Conservation (phyloP, 768 basidiomycete species). For the Lanmaoa rubissima region DNA sequence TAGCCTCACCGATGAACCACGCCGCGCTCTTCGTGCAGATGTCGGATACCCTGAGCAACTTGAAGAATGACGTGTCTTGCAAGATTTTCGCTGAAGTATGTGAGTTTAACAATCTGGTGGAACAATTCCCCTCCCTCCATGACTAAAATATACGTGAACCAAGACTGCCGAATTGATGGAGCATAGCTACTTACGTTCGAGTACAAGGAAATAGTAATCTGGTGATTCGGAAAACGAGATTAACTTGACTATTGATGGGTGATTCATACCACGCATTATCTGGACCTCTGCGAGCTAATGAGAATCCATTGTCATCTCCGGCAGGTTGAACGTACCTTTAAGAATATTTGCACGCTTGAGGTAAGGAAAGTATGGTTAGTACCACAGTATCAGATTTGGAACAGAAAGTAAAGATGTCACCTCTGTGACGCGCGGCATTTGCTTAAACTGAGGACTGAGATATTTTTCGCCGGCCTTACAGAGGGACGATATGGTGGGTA, state of each 20-base stretch:
- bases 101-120: slow-evolving; percentile 98
- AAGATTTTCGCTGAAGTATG: slow-evolving; percentile 98
- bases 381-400: slow-evolving; percentile 13
- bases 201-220: slow-evolving; percentile 91
- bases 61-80: slow-evolving; percentile 96
- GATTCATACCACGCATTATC: slow-evolving; percentile 95
- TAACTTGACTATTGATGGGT: slow-evolving; percentile 92
- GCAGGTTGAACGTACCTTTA: slow-evolving; percentile 55
- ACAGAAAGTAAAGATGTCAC: slow-evolving; percentile 45
- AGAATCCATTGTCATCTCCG: not conserved
- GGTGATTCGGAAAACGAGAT: slow-evolving; percentile 87
- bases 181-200: slow-evolving; percentile 68
- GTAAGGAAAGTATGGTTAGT: slow-evolving; percentile 20
- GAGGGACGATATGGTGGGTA: slow-evolving; percentile 27
- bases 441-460: slow-evolving; percentile 91
- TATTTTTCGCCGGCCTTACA: slow-evolving; percentile 87
- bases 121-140: slow-evolving; percentile 99
- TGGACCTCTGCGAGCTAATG: slow-evolving; percentile 74
- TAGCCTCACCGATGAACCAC: slow-evolving; percentile 81
- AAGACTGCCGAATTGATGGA: not conserved
- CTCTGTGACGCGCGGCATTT: slow-evolving; percentile 98
- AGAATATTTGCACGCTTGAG: slow-evolving; percentile 92
- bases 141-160: slow-evolving; percentile 45
- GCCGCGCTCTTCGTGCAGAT: slow-evolving; percentile 96
- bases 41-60: slow-evolving; percentile 89